Evolutionary conservation across 2,329 filamentous ascomycete genomes (phyloP), one percentile per base, ranked within the genome.

Genomic region (Fusarium scirpi): DNA sequence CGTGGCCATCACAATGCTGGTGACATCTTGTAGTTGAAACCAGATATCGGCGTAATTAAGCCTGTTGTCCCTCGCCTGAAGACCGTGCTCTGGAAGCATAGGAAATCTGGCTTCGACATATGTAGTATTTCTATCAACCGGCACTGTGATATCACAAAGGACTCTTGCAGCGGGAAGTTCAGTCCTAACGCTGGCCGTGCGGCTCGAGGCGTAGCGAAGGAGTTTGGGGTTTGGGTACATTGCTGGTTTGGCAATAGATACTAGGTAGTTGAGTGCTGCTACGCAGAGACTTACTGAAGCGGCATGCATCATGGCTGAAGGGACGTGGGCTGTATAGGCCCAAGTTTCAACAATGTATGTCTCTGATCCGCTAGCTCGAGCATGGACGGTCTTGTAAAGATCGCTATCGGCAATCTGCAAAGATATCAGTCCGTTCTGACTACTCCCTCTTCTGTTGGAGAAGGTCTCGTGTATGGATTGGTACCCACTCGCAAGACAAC

Each of bases 391-490:
- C 34, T 38, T 38, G 16, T 11, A 38, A n/a, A 38, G 34, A 5
- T 38, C 34, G 5, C 34, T 5, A 38, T 38, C 34, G 1, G 34
- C 11, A 6, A 38, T 38, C 3, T 38, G 34, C 34, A 38, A 38
- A n/a, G 34, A 5, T n/a, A 38, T 0, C 16, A 5, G 34, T 2
- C 34, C 34, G 1, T n/a, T 9, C 1, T 38, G 34, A 3, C 5
- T 38, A 5, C 34, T 38, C 16, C 34, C 16, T n/a, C 34, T 38
- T n/a, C 34, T 38, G 34, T 38, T 38, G 5, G 16, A 2, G 11
- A 38, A 38, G 16, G 34, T 38, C 4, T 38, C 5, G 5, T n/a
- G 16, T 9, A 38, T 38, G 1, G 34, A 38, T 38, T n/a, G 9
- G 16, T 38, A 38, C 9, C 34, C 34, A 11, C n/a, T 11, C 6